A percentile compares a stretch with the other conserved stretches of the same genome.
Evolutionary conservation across 805 yeast genomes (phyloP).

Genomic region (Suhomyces xylopsoci): DNA sequence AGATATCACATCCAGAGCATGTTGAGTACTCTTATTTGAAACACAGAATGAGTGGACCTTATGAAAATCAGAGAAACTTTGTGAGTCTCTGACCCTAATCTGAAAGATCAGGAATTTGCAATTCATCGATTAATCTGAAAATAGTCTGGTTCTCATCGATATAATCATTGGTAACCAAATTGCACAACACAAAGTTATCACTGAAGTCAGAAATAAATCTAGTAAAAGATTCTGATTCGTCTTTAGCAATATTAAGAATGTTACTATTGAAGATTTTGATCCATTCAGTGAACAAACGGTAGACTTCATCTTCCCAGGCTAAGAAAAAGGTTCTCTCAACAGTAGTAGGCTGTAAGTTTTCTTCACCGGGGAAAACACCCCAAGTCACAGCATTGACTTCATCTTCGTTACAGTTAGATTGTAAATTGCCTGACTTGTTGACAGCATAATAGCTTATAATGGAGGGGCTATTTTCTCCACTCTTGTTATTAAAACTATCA

Average conservation of each 20-base stretch:
- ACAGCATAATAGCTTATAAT: conserved; percentile 78
- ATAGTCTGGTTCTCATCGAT: conserved; percentile 53
- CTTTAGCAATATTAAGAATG: conserved; percentile 26
- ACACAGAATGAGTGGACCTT: not conserved
- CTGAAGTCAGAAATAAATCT: conserved; percentile 46
- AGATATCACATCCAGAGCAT: conserved; percentile 21
- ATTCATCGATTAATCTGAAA: conserved; percentile 48
- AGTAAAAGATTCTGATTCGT: conserved; percentile 30
- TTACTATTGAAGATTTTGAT: conserved; percentile 45
- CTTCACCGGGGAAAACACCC: conserved; percentile 97
- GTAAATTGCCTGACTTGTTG: conserved; percentile 51
- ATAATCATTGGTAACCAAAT: conserved; percentile 87
- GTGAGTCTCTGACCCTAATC: not conserved
- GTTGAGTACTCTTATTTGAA: conserved; percentile 30
- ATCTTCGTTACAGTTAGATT: conserved; percentile 68
- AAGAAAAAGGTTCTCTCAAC: conserved; percentile 88
- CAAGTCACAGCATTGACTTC: conserved; percentile 95
- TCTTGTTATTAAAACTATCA: conserved; percentile 39
- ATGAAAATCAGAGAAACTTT: not conserved
- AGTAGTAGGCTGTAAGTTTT: conserved; percentile 91
- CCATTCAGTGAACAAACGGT: conserved; percentile 82
- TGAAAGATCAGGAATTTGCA: conserved; percentile 13
- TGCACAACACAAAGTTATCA: conserved; percentile 68
- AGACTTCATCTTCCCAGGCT: conserved; percentile 98
- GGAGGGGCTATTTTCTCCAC: conserved; percentile 37